Base-by-base conservation (phyloP, 805 yeast species). In the Starmera quercuum region DNA sequence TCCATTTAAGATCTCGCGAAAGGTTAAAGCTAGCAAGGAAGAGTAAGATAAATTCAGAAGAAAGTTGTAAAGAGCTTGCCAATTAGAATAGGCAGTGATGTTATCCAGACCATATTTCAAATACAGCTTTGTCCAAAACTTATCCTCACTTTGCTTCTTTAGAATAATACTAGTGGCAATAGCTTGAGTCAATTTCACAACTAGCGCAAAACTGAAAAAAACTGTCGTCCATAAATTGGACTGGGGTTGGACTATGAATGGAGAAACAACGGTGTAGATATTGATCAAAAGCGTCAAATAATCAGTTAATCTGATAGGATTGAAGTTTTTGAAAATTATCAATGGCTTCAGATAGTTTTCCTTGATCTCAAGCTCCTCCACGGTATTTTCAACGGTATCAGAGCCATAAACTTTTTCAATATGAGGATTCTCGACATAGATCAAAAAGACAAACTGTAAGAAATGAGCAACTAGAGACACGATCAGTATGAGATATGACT, bases 351-450 rank as follows among this genome's bases (percentile, higher is more conserved):
- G 61, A 43, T 71, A 71, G 37, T 47, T 49, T 33, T 60, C 61
- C 54, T 56, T 46, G 50, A 58, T 44, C 13, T 45, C 52, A 25
- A 59, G 40, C 30, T 59, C 62, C 33, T 61, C 63, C 31, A 59
- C 56, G 8, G 37, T 39, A 22, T 46, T 55, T 27, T 54, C 55
- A 32, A 56, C 63, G 5, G 47, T 28, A 29, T 59, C 64, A 16
- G 67, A 58, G 16, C 81, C 81, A 49, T 78, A 84, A 13, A 81
- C 83, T 59, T 80, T 82, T 39, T 82, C 87, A 46, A 84, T 84
- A 57, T 83, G 95, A 20, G 95, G 95, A 46, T 79, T 82, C 55
- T 84, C 95, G 31, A 84, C 87, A 41, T 64, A 66, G 42, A 77
- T 76, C 54, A 84, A 61, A 48, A 84, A 84, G 18, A 75, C 65